A percentile compares a stretch with the other conserved stretches of the same genome.
Conservation (phyloP, 2,329 filamentous ascomycete species). For the Amauroascus verrucosus region DNA sequence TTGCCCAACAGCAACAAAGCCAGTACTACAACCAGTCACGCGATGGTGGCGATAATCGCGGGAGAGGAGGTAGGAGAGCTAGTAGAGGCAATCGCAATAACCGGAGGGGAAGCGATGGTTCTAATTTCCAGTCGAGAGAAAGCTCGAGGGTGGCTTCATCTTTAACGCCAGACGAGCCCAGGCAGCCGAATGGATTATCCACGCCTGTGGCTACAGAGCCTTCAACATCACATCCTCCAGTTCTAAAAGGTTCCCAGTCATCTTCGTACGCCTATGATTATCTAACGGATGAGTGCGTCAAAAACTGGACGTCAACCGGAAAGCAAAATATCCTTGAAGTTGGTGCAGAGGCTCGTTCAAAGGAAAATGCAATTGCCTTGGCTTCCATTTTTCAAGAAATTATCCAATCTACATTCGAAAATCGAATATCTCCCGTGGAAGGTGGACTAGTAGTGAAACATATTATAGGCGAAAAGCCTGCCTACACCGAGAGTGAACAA, state of each 20-base stretch:
- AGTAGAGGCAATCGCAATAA: conserved; percentile 32
- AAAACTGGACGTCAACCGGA: conserved; percentile 57
- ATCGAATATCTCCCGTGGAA: conserved; percentile 55
- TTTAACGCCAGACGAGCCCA: conserved; percentile 22
- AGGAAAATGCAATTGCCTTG: conserved; percentile 59
- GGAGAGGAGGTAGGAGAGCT: conserved; percentile 29
- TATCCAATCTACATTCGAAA: conserved; percentile 62
- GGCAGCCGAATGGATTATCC: conserved; percentile 24
- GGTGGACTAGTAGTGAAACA: conserved; percentile 64
- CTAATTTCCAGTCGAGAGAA: conserved; percentile 28
- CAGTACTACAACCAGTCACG: conserved; percentile 27
- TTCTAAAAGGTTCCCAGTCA: conserved; percentile 14
- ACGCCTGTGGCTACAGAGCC: conserved; percentile 18
- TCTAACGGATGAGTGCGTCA: conserved; percentile 59
- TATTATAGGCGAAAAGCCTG: conserved; percentile 52
- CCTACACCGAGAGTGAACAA: conserved; percentile 40
- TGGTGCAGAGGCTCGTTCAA: conserved; percentile 53
- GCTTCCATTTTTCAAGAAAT: conserved; percentile 76
- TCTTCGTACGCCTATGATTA: conserved; percentile 59
- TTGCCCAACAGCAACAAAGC: conserved; percentile 43
- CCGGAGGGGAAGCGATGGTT: conserved; percentile 29
- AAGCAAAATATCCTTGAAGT: conserved; percentile 57
- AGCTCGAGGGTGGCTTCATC: conserved; percentile 25
- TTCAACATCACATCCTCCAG: conserved; percentile 16
- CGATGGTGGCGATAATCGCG: conserved; percentile 31